Evolutionary conservation across 2,329 filamentous ascomycete species (phyloP).

Genomic region (Pestalotiopsis sp.): DNA sequence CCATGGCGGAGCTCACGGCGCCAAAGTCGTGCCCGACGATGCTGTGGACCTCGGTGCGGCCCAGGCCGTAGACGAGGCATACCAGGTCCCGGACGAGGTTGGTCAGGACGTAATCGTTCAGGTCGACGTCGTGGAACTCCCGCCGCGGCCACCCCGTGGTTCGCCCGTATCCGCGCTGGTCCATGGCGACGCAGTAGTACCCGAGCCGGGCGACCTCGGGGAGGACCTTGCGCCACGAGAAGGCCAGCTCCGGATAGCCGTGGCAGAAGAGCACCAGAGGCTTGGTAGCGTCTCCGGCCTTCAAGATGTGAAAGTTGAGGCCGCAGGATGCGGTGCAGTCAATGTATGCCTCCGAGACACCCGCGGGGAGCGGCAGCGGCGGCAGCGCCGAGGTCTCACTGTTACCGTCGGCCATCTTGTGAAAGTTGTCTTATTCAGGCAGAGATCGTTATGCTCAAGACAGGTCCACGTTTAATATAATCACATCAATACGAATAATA

Average conservation of each 20-base stretch:
- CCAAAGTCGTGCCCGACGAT: conserved; percentile 71
- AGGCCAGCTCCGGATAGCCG: conserved; percentile 71
- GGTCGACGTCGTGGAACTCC: conserved; percentile 52
- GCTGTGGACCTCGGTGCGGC: conserved; percentile 59
- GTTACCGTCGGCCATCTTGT: background rate
- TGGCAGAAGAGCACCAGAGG: conserved; percentile 64
- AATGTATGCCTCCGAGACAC: conserved; percentile 58
- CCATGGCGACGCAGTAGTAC: conserved; percentile 68
- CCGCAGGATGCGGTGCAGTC: conserved; percentile 51
- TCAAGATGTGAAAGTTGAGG: conserved; percentile 64
- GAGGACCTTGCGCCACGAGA: conserved; percentile 69
- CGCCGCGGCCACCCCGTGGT: conserved; percentile 63
- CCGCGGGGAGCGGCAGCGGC: conserved; percentile 46
- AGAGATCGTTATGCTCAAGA: background rate
- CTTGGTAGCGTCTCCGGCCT: conserved; percentile 47
- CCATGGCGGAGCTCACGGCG: conserved; percentile 60
- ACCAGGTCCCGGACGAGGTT: conserved; percentile 65
- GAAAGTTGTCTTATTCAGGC: background rate
- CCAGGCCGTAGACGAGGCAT: conserved; percentile 61
- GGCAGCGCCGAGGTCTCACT: conserved; percentile 16
- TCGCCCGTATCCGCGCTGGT: conserved; percentile 70
- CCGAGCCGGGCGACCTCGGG: conserved; percentile 59
- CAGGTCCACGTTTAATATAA: background rate
- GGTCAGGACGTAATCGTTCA: conserved; percentile 59
- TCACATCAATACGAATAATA: background rate